Conservation (phyloP, 176 grass and related monocot species). For the Puccinellia tenuiflora region DNA sequence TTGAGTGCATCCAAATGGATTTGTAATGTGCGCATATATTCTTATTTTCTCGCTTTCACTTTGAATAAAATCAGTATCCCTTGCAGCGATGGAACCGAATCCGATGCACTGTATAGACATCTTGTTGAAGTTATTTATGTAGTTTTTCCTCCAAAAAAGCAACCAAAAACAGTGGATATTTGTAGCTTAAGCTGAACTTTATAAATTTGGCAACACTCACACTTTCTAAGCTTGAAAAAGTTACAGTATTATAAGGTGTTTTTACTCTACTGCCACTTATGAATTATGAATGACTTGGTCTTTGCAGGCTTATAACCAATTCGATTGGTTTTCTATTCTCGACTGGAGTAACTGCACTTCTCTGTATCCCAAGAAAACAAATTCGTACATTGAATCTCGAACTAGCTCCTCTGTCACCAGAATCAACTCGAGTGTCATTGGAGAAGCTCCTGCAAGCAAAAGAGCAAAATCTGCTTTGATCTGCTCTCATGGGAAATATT, state of each 20-base stretch:
- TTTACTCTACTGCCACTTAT: background rate
- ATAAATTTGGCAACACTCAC: background rate
- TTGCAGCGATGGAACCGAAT: background rate
- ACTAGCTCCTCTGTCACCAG: background rate
- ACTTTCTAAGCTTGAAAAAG: background rate
- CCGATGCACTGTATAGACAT: background rate
- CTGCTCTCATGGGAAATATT: constrained; percentile 24
- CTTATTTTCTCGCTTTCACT: background rate
- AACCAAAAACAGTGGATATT: background rate
- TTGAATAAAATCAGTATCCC: background rate
- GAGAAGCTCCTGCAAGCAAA: background rate
- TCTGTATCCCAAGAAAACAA: background rate
- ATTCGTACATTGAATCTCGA: background rate
- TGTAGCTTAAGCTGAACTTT: background rate
- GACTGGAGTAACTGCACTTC: background rate
- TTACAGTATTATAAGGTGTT: background rate
- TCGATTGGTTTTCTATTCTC: background rate
- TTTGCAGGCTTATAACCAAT: constrained; percentile 26
- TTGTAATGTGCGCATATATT: background rate
- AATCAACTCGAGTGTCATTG: background rate
- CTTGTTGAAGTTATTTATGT: background rate
- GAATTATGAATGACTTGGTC: background rate
- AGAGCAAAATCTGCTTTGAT: background rate
- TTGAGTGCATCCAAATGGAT: constrained; percentile 1
- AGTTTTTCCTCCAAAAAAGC: background rate